phyloP scores from a whole-genome alignment of 2,329 filamentous ascomycete species.

The Elsinoe necatrix region DNA sequence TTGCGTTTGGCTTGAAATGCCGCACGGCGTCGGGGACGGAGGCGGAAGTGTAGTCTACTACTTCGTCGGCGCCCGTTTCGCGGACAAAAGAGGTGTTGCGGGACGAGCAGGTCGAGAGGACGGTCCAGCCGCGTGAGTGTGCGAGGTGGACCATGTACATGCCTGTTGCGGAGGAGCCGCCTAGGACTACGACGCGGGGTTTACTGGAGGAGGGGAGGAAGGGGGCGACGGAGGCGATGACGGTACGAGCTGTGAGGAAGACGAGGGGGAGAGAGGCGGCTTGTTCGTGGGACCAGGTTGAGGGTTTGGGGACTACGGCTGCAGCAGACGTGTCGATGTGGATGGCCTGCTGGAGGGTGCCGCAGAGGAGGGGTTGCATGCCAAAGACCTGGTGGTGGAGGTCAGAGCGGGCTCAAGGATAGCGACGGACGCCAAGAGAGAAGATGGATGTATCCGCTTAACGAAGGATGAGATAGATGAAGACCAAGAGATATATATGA shows the following conservation, averaged over 20 bases:
- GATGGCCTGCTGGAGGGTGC: slow-evolving; percentile 26
- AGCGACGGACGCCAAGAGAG: too few species aligned
- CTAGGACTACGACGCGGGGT: slow-evolving; percentile 27
- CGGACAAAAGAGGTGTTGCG: slow-evolving; percentile 51
- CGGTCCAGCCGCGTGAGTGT: slow-evolving; percentile 28
- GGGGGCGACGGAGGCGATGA: slow-evolving; percentile 24
- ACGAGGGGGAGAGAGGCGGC: slow-evolving; percentile 28
- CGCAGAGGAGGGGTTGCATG: slow-evolving; percentile 24
- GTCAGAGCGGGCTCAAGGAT: not conserved
- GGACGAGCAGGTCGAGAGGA: slow-evolving; percentile 47
- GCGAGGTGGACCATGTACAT: slow-evolving; percentile 29
- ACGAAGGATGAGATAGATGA: not conserved
- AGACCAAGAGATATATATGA: not conserved
- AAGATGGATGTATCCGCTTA: too few species aligned
- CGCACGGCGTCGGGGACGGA: slow-evolving; percentile 44
- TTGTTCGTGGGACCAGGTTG: slow-evolving; percentile 25
- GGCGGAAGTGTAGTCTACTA: slow-evolving; percentile 51
- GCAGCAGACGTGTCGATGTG: slow-evolving; percentile 23
- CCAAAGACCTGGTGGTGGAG: slow-evolving; percentile 23
- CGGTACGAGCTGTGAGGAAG: slow-evolving; percentile 28
- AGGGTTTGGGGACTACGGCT: slow-evolving; percentile 25
- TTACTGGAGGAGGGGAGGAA: slow-evolving; percentile 22
- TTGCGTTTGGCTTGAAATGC: slow-evolving; percentile 44
- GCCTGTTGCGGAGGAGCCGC: slow-evolving; percentile 27
- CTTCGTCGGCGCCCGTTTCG: slow-evolving; percentile 52